Evolutionary conservation across 352 stramenopile species (phyloP).

Genomic region (Phytophthora megakarya): DNA sequence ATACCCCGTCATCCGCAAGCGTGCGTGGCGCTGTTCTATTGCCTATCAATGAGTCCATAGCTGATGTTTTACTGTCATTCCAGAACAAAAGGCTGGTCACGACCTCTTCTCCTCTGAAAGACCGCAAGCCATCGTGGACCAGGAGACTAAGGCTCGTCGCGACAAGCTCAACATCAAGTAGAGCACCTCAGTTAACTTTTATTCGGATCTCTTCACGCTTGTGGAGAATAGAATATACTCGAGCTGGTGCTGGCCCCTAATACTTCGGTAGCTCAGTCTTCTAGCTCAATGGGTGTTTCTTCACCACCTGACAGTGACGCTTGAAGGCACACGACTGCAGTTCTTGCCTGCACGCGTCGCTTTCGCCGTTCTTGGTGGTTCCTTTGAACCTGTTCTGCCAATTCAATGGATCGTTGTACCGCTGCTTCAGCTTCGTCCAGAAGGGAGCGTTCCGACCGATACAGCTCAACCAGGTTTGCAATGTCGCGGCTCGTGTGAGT

Average conservation of each 20-base stretch:
- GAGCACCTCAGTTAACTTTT: conserved; percentile 11
- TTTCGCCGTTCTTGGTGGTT: not conserved
- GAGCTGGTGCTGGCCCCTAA: not conserved
- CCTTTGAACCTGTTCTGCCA: not conserved
- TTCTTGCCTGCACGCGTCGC: not conserved
- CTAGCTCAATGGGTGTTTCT: not conserved
- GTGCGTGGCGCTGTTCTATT: conserved; percentile 40
- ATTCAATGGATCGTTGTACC: not conserved
- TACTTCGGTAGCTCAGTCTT: not conserved
- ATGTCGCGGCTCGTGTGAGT: conserved; percentile 13
- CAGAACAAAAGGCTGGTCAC: conserved; percentile 82
- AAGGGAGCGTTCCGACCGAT: conserved; percentile 2
- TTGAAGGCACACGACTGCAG: not conserved
- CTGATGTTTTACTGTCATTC: conserved; percentile 2
- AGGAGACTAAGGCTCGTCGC: conserved; percentile 66
- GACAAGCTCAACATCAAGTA: conserved; percentile 72
- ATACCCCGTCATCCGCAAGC: conserved; percentile 62
- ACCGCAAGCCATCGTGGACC: conserved; percentile 78
- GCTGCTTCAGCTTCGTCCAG: conserved; percentile 1
- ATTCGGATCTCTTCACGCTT: conserved; percentile 6
- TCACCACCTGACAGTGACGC: not conserved
- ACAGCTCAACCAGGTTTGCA: conserved; percentile 13
- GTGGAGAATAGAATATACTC: conserved; percentile 24
- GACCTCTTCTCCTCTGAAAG: conserved; percentile 87
- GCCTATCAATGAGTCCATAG: not conserved